A percentile compares a stretch with the other conserved stretches of the same genome.
These are phyloP conservation scores for Noccaea caerulescens DNA, from an alignment of 345 rosid species.

Conservation along the genomic window DNA sequence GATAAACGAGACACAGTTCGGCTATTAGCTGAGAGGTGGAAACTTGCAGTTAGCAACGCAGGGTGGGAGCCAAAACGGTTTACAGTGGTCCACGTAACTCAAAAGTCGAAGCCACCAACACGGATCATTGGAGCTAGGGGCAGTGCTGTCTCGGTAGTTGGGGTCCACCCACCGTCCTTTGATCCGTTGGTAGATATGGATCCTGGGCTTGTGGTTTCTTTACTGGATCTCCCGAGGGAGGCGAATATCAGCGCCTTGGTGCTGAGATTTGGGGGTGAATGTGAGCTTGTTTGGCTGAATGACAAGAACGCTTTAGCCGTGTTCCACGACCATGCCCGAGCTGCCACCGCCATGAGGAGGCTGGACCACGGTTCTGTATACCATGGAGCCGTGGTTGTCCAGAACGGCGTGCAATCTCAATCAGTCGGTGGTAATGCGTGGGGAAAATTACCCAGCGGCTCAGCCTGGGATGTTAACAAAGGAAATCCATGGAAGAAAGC, in stretches of 20 bases:
- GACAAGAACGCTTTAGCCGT: constrained; percentile 94
- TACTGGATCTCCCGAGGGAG: constrained; percentile 88
- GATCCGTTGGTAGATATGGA: constrained; percentile 94
- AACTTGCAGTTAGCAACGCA: constrained; percentile 69
- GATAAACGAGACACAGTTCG: constrained; percentile 89
- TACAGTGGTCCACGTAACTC: constrained; percentile 69
- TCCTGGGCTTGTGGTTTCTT: constrained; percentile 88
- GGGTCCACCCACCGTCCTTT: constrained; percentile 60
- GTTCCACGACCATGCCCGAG: constrained; percentile 86
- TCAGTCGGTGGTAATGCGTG: constrained; percentile 55
- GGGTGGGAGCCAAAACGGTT: constrained; percentile 98
- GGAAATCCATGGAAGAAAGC: constrained; percentile 89
- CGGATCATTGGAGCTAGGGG: constrained; percentile 72
- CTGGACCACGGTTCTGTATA: constrained; percentile 87
- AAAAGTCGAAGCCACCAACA: constrained; percentile 79
- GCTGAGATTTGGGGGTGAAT: constrained; percentile 93
- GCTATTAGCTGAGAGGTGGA: constrained; percentile 96
- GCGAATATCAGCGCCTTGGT: constrained; percentile 81
- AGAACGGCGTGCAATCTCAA: constrained; percentile 48
- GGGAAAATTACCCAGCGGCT: constrained; percentile 50
- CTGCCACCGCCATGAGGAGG: constrained; percentile 99
- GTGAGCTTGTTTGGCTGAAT: constrained; percentile 90
- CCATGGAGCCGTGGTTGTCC: constrained; percentile 69
- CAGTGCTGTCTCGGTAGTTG: constrained; percentile 51
- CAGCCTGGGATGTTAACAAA: constrained; percentile 44